Conservation (phyloP, 192 early-diverging fungal genomes). For the Funneliformis mosseae region DNA sequence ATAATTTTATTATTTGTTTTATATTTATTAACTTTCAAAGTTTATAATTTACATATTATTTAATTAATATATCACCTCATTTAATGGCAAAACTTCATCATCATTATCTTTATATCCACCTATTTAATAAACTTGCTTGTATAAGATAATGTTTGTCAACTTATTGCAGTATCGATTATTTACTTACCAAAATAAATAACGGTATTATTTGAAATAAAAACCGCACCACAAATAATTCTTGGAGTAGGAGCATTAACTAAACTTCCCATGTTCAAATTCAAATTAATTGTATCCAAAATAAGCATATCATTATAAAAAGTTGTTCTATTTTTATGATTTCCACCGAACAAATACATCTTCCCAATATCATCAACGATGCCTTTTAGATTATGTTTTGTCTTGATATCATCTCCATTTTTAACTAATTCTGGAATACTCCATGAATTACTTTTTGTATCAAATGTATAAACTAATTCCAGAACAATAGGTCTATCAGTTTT, state of each 20-base stretch:
- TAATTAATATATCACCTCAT: not conserved
- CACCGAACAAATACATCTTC: not conserved
- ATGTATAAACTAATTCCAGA: not conserved
- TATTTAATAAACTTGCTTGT: not conserved
- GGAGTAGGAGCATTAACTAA: not conserved
- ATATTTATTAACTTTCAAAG: no score
- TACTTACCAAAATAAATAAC: not conserved
- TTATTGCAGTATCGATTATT: no score
- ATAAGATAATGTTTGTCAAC: not conserved
- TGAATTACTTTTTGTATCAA: not conserved
- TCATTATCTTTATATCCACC: not conserved
- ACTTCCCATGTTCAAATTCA: not conserved
- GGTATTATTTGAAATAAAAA: not conserved
- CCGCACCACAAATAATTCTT: not conserved
- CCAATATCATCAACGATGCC: not conserved
- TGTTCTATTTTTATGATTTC: not conserved
- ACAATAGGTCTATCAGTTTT: not conserved
- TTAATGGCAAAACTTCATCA: not conserved
- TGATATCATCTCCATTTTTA: not conserved
- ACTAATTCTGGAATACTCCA: not conserved
- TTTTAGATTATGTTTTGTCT: not conserved
- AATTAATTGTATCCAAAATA: not conserved
- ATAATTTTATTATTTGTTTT: not conserved
- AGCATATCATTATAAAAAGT: not conserved
- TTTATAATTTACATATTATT: no score